Base-by-base conservation (phyloP, 2,329 filamentous ascomycete genomes). In the Westerdykella ornata region DNA sequence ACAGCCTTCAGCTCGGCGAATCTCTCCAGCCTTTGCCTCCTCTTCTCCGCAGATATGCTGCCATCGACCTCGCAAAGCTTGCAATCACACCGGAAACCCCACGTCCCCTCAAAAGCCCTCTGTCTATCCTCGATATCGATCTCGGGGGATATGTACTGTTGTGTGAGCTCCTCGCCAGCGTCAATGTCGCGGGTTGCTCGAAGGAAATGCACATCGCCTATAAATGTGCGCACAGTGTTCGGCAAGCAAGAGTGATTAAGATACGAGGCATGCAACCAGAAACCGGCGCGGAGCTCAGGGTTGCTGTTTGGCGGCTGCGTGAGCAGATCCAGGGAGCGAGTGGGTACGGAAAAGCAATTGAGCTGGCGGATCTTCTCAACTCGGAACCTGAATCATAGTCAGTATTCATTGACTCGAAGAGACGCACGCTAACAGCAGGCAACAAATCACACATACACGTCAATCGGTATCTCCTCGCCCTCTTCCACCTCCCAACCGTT, bases 271-370 rank as follows among this genome's bases (percentile, higher is more conserved):
- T 62, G 53, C 4, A 63, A 53, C 68, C 68, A 72, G 39, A 72
- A 53, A 5, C 69, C 69, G 36, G 54, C 55, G 8, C 52, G 47
- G 1, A 56, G 38, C 22, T 52, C 44, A 0, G 47, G 45, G 28
- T 49, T 47, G 4, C 43, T 30, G 30, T 47, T 47, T 16, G 44
- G 46, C 7, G 40, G 42, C 16, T 45, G 37, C 5, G 38, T 39
- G 12, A 56, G 36, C 6, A 56, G 37, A 22, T 54, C 49, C 2
- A 48, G 28, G 9, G 52, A 54, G 17, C 49, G 49, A 4, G 45
- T 46, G 2, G 53, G 54, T 22, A 59, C 66, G 0, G 67, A 68
- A 37, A 76, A 76, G 44, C 47, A 49, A 47, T 78, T 78, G 7
- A 69, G 49, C 0, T 56, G 43, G 5, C 72, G 60, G 38, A 71